Base-by-base conservation (phyloP, 2,329 filamentous ascomycete genomes). In the Dendrostoma leiphaemia region DNA sequence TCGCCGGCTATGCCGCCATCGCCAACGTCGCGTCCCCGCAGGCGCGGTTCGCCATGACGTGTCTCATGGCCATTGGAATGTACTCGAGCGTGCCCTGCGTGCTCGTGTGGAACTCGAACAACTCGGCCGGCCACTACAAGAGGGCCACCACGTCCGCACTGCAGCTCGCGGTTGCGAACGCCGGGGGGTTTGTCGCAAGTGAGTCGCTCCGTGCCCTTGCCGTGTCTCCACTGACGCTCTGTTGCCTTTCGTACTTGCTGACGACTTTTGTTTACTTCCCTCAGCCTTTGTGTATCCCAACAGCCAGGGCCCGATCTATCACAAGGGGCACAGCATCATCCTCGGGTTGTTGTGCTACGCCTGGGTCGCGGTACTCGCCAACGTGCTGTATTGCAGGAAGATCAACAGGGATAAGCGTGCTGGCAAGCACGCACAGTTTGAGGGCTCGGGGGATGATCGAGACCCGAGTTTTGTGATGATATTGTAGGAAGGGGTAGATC, bases 81-180 rank as follows among this genome's bases (percentile, higher is more conserved):
- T 88, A 86, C 63, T 75, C 77, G 43, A 82, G 80, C 38, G 82
- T 87, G 0, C 84, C 85, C 0, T 81, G 79, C 17, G 79, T 86
- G 3, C 69, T 88, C 9, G 84, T 80, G 1, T 88, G 85, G 84
- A 80, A 84, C 58, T 81, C 81, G 2, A 88, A 88, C 64, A 88
- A 88, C 64, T 84, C 80, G 0, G 83, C 84, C 0, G 84, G 82
- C 0, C 85, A 89, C 63, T 89, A 88, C 63, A 89, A 89, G 66
- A 73, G 86, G 13, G 85, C 86, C 0, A 88, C 85, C 0, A 85
- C 85, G 0, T 81, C 80, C 1, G 86, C 81, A 0, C 62, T 88
- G 60, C 85, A 89, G 66, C 72, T 89, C 24, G 80, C 81, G 1
- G 81, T 88, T 60, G 85, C 85, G 0, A 89, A 89, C 59, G 80